Evolutionary conservation across 208 protist species (phyloP).

Genomic region (Trypanosoma lewisi): DNA sequence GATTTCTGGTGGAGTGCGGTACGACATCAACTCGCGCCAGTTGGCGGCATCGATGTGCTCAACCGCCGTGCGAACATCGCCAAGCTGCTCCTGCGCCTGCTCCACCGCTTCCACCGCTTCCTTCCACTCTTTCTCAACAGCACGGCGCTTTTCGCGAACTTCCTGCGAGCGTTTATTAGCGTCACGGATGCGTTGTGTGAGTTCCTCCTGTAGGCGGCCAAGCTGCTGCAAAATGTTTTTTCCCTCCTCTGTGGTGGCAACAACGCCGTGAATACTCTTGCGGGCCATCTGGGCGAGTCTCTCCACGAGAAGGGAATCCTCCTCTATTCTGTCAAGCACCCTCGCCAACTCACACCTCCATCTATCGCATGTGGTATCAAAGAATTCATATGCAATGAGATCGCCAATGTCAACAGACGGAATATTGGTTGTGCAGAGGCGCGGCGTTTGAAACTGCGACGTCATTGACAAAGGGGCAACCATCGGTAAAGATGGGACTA

Average conservation of each 20-base stretch:
- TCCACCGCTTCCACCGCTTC: slow-evolving; percentile 25
- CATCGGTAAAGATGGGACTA: too few relatives aligned
- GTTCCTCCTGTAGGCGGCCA: background rate
- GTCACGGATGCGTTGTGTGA: background rate
- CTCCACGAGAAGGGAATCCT: background rate
- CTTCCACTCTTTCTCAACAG: slow-evolving; percentile 18
- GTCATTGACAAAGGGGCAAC: too few relatives aligned
- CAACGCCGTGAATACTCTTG: background rate
- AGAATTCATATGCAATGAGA: slow-evolving; percentile 50
- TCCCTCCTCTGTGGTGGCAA: slow-evolving; percentile 12
- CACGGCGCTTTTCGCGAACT: slow-evolving; percentile 28
- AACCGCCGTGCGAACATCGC: slow-evolving; percentile 39
- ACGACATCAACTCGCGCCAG: slow-evolving; percentile 60
- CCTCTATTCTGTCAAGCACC: background rate
- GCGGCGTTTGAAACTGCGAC: background rate
- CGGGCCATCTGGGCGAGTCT: background rate
- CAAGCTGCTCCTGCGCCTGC: slow-evolving; percentile 32
- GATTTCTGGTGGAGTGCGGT: slow-evolving; percentile 58
- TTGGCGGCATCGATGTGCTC: slow-evolving; percentile 41
- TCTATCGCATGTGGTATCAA: slow-evolving; percentile 14
- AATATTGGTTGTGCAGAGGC: background rate
- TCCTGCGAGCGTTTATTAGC: slow-evolving; percentile 5
- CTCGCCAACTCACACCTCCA: slow-evolving; percentile 31
- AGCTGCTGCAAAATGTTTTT: background rate
- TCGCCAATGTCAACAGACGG: slow-evolving; percentile 21